Percentiles rank a stretch among this genome's conserved stretches.
phyloP scores from a whole-genome alignment of 257 asterid species.

The Capsicum pubescens region DNA sequence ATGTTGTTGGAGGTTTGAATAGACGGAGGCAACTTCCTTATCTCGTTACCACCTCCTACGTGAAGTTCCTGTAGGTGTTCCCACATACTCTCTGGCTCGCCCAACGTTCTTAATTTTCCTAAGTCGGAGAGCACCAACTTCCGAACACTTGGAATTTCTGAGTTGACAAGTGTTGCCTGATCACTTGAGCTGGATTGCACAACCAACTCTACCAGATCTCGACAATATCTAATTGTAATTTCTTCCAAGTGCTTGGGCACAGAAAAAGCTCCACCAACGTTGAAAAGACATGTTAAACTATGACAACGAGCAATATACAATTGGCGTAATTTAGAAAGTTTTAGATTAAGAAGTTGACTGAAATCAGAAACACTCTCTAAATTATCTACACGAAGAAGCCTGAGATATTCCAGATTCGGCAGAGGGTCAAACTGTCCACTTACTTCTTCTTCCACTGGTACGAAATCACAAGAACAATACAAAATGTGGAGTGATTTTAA shows the following conservation, averaged over 20 bases:
- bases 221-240: neutral
- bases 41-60: neutral
- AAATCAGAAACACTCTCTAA: conserved; percentile 23
- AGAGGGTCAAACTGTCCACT: conserved; percentile 4
- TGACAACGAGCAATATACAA: neutral
- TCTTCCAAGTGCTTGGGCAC: neutral
- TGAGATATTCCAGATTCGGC: conserved; percentile 28
- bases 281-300: neutral
- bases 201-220: conserved; percentile 19
- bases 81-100: conserved; percentile 22
- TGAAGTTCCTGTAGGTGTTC: conserved; percentile 17
- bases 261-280: neutral
- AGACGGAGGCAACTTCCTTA: conserved; percentile 1
- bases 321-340: conserved; percentile 13
- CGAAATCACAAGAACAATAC: neutral
- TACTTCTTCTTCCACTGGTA: neutral
- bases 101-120: neutral
- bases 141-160: conserved; percentile 24
- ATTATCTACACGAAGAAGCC: neutral
- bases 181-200: neutral
- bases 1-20: neutral
- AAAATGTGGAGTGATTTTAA: conserved; percentile 10
- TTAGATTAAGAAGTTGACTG: conserved; percentile 16
- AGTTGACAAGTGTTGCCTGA: neutral
- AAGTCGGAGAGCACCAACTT: neutral